Percentiles rank a stretch among this genome's conserved stretches.
These are phyloP conservation scores for Spathaspora girioi DNA, from an alignment of 805 yeast species.

Conservation along the genomic window DNA sequence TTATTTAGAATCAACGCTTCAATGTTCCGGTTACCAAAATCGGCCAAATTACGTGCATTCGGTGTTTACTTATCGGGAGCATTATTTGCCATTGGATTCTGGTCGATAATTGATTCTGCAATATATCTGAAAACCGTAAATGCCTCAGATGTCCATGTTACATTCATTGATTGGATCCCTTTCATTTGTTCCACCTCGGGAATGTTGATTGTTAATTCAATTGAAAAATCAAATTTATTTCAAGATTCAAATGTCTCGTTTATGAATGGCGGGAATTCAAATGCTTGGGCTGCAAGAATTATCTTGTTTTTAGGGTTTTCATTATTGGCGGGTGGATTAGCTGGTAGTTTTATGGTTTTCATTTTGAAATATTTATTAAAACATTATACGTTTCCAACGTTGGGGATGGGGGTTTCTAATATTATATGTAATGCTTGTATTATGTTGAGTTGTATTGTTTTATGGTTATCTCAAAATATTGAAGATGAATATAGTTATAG, in stretches of 20 bases:
- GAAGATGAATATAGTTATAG: slow-evolving; percentile 96
- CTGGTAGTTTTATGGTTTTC: slow-evolving; percentile 86
- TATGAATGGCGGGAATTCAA: slow-evolving; percentile 37
- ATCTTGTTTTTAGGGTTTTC: slow-evolving; percentile 91
- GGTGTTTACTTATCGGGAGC: slow-evolving; percentile 81
- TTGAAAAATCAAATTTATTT: slow-evolving; percentile 63
- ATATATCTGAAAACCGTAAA: slow-evolving; percentile 80
- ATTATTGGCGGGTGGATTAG: slow-evolving; percentile 86
- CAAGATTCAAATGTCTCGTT: slow-evolving; percentile 32
- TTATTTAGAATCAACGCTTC: slow-evolving; percentile 59
- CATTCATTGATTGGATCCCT: slow-evolving; percentile 95
- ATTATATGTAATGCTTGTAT: slow-evolving; percentile 75
- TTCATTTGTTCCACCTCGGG: slow-evolving; percentile 85
- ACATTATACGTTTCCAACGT: slow-evolving; percentile 77
- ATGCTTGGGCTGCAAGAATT: slow-evolving; percentile 92
- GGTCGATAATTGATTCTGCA: slow-evolving; percentile 87
- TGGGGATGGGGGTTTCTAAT: slow-evolving; percentile 92
- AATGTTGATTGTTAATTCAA: slow-evolving; percentile 75
- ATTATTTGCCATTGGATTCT: slow-evolving; percentile 79
- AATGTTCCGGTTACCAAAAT: slow-evolving; percentile 60
- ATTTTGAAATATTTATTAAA: slow-evolving; percentile 80
- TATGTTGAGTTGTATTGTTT: slow-evolving; percentile 81
- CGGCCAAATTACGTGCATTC: slow-evolving; percentile 62
- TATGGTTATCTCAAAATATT: slow-evolving; percentile 94
- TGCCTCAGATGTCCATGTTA: slow-evolving; percentile 82